Evolutionary conservation across 805 yeast genomes (phyloP).

Genomic region (Suhomyces tanzawaensis): DNA sequence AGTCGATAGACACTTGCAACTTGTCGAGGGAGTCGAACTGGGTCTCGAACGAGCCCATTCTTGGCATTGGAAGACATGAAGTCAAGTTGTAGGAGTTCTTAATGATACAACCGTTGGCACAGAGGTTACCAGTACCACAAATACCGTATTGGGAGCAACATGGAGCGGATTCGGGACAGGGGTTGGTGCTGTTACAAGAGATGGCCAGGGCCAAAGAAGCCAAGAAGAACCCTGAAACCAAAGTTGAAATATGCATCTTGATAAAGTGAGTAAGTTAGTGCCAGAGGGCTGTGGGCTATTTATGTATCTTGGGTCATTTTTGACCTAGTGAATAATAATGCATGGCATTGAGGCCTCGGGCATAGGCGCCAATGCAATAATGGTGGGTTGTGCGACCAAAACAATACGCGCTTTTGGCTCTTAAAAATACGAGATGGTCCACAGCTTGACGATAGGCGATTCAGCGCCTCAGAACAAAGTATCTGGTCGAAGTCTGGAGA

Average conservation of each 20-base stretch:
- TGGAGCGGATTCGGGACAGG: slow-evolving; percentile 78
- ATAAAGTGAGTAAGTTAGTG: no score
- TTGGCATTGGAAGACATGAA: slow-evolving; percentile 86
- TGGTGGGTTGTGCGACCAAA: no score
- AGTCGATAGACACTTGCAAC: slow-evolving; percentile 31
- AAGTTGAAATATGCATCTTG: slow-evolving; percentile 1
- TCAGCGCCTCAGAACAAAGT: no score
- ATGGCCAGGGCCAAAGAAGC: slow-evolving; percentile 9
- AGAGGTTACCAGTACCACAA: slow-evolving; percentile 75
- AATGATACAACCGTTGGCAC: slow-evolving; percentile 89
- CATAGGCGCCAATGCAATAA: no score
- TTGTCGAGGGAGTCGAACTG: slow-evolving; percentile 34
- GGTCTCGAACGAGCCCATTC: slow-evolving; percentile 52
- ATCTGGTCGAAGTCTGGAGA: no score
- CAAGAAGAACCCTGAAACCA: neutral
- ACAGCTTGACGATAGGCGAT: no score
- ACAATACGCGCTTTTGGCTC: no score
- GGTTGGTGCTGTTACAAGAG: slow-evolving; percentile 49
- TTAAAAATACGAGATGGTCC: no score
- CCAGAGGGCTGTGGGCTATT: no score
- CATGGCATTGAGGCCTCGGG: no score
- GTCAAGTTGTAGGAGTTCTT: slow-evolving; percentile 58
- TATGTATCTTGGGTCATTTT: no score
- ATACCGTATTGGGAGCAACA: slow-evolving; percentile 82
- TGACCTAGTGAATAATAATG: no score